Evolutionary conservation across 2,329 filamentous ascomycete species (phyloP).

Genomic region (Chaetothyriales sp.): DNA sequence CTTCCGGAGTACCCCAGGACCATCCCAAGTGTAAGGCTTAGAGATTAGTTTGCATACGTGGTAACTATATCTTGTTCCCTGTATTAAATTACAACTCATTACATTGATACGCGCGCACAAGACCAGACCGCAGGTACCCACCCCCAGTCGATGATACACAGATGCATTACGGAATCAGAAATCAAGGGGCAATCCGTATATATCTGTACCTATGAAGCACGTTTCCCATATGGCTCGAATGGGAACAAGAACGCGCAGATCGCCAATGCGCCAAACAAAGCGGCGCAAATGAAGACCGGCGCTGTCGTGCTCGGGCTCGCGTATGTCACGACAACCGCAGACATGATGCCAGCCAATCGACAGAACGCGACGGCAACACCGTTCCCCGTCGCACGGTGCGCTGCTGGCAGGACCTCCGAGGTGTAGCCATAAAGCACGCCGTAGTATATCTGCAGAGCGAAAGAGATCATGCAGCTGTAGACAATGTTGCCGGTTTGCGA

Average conservation of each 20-base stretch:
- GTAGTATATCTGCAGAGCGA: slow-evolving; percentile 57
- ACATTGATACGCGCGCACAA: too few relatives aligned
- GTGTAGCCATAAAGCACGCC: slow-evolving; percentile 49
- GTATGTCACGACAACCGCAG: slow-evolving; percentile 33
- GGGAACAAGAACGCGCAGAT: slow-evolving; percentile 2
- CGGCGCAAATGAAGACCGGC: slow-evolving; percentile 22
- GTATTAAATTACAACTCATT: too few relatives aligned
- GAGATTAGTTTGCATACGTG: too few relatives aligned
- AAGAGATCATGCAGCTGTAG: slow-evolving; percentile 53
- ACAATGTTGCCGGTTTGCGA: slow-evolving; percentile 47
- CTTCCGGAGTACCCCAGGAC: too few relatives aligned
- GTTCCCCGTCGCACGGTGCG: slow-evolving; percentile 59
- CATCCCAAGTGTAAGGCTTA: too few relatives aligned
- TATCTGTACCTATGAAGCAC: background rate
- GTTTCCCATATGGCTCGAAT: slow-evolving; percentile 4
- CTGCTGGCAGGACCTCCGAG: slow-evolving; percentile 38
- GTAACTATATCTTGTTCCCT: too few relatives aligned
- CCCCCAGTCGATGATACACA: too few relatives aligned
- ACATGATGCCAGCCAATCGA: slow-evolving; percentile 57
- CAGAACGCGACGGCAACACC: slow-evolving; percentile 56
- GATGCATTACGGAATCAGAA: too few relatives aligned
- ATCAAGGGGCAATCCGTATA: too few relatives aligned
- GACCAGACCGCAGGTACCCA: too few relatives aligned
- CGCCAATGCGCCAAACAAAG: slow-evolving; percentile 20
- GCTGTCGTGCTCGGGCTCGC: slow-evolving; percentile 18